Conservation (phyloP, 768 basidiomycete genomes). For the Leccinellum albellum region DNA sequence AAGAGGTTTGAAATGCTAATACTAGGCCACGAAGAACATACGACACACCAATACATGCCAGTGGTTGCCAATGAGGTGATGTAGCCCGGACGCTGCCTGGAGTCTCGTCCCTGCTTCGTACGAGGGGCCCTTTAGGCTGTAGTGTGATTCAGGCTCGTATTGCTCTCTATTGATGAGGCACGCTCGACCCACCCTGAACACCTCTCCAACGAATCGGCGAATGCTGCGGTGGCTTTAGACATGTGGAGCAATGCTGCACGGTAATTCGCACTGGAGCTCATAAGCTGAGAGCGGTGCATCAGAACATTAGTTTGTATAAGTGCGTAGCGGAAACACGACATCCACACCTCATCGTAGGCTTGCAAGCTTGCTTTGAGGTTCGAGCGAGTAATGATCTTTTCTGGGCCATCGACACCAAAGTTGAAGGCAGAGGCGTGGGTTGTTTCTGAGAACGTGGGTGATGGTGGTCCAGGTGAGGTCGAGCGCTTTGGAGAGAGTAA, state of each 20-base stretch:
- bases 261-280: slow-evolving; percentile 74
- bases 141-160: neutral
- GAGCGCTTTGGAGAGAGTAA: slow-evolving; percentile 44
- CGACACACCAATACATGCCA: slow-evolving; percentile 81
- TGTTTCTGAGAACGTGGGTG: slow-evolving; percentile 79
- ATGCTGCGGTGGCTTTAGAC: slow-evolving; percentile 77
- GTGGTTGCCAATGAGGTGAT: slow-evolving; percentile 89
- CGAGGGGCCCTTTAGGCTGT: slow-evolving; percentile 71
- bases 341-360: slow-evolving; percentile 74
- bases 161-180: neutral
- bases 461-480: slow-evolving; percentile 60
- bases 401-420: slow-evolving; percentile 69
- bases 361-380: slow-evolving; percentile 76
- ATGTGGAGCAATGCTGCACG: slow-evolving; percentile 75
- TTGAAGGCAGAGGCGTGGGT: slow-evolving; percentile 77
- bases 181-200: slow-evolving; percentile 65
- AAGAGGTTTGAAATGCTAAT: slow-evolving; percentile 4
- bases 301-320: slow-evolving; percentile 4
- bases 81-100: slow-evolving; percentile 83
- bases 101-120: slow-evolving; percentile 80
- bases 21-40: slow-evolving; percentile 4
- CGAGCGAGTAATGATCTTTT: slow-evolving; percentile 77
- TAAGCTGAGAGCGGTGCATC: slow-evolving; percentile 51
- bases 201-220: slow-evolving; percentile 82
- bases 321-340: neutral